Base-by-base conservation (phyloP, 805 yeast genomes). In the Saccharomycopsis sp. region DNA sequence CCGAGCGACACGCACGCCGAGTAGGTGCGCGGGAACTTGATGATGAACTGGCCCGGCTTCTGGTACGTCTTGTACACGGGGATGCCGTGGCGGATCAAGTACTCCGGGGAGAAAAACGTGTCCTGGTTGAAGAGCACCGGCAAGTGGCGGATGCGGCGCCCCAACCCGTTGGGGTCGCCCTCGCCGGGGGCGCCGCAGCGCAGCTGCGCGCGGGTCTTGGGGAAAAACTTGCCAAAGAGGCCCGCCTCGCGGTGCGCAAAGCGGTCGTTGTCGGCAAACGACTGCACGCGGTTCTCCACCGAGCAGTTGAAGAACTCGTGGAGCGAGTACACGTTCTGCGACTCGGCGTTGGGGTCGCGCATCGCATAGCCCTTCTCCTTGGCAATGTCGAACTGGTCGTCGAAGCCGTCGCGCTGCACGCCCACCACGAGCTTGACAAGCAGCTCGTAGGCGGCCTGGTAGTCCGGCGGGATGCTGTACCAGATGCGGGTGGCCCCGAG, bases 401-500 rank as follows among this genome's bases (percentile, higher is more conserved):
- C 20, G 29, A 41, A 54, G 20, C 24, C 44, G 16, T 57, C 52
- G n/a, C 51, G 48, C 46, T 55, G 57, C 9, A 29, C n/a, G 29
- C 53, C 50, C 14, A 51, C 41, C 8, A 44, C 54, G 1, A 41
- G 18, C 40, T 61, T 52, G n/a, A 77, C 48, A 15, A 80, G 65
- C 1, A 59, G 54, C 64, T 85, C 89, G 65, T 79, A 84, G 57
- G 76, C 77, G 1, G 68, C 75, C 55, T 76, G 76, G 54, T 80
- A 81, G 64, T 73, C 71, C 15, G 84, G 85, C 0, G 85, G 79
- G n/a, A 86, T 75, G 57, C 83, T 76, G 61, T 81, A 84, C 88
- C 89, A 83, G 18, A 79, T 64, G 64, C 78, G 80, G 14, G 73
- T 64, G 4, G 79, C 79, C 1, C 91, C 91, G 53, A 74, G 62